Evolutionary conservation across 108 stramenopile genomes (phyloP), one percentile per base, ranked within the genome.

Genomic region (Cyclotella cryptica): DNA sequence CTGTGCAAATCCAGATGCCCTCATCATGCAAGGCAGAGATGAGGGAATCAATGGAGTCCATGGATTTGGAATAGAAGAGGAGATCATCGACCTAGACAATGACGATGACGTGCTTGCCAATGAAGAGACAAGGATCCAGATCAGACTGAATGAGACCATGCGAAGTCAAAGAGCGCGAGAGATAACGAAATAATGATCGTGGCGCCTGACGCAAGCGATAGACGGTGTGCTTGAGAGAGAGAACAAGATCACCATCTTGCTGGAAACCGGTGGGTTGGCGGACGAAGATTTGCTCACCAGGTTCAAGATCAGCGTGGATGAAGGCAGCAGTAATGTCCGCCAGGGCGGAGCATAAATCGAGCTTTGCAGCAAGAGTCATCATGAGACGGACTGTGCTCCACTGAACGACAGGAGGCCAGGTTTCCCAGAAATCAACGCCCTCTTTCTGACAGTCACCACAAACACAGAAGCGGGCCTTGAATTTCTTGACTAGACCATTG

Each of bases 391-490:
- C 65, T 0, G 82, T 85, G 39, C 60, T 69, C 81, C 84, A 85
- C 4, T 58, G 44, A 0, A 85, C 78, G 1, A 87, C 88, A 0
- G 86, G 88, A 24, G 88, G 40, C 62, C 57, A 88, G 5, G 79
- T 88, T 15, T 72, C 65, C 14, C 29, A 65, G 22, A 26, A 77
- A 55, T 77, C 69, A 29, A 77, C 19, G 15, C 76, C 68, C 43
- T 77, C 68, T 29, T 28, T 14, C 65, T 85, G 79, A 24, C 47
- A 22, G 40, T 85, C 82, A 11, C 84, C 78, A n/a, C 84, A 22
- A 27, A 71, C 75, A 35, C 88, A 89, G 39, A 68, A 87, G 17
- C 86, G 27, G 9, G 83, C 88, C 49, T 89, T 89, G 60, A 72
- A 72, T 59, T 86, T 86, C 49, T 62, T 77, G 1, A 86, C 44